Percentiles rank a stretch among this genome's conserved stretches.
Evolutionary conservation across 164 flowering plant genomes (phyloP).

Genomic region (Paratinospora sagittata): DNA sequence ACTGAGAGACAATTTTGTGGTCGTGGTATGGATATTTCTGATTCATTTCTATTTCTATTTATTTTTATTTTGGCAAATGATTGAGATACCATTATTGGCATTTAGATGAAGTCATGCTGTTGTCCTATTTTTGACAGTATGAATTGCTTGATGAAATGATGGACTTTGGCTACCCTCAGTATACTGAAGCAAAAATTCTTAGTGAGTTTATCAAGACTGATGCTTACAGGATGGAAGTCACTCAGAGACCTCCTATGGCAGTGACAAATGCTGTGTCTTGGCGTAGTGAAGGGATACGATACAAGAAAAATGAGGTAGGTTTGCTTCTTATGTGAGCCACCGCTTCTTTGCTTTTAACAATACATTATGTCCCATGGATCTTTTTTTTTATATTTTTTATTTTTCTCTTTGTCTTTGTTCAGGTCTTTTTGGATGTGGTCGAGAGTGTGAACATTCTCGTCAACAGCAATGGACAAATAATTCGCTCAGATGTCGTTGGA

Average conservation of each 20-base stretch:
- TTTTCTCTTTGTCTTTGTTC: conserved; percentile 9
- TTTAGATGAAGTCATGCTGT: conserved; percentile 12
- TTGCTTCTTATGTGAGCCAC: conserved; percentile 1
- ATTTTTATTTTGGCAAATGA: not conserved
- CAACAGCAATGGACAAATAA: conserved; percentile 94
- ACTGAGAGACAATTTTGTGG: conserved; percentile 94
- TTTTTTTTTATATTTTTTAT: not conserved
- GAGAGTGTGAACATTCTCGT: conserved; percentile 98
- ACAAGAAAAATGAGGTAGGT: conserved; percentile 95
- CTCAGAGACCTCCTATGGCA: conserved; percentile 99
- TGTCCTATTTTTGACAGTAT: conserved; percentile 47
- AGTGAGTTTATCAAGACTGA: conserved; percentile 98
- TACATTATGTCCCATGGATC: conserved; percentile 3
- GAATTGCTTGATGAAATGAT: conserved; percentile 98
- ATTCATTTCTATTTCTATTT: conserved; percentile 1
- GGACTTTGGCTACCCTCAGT: conserved; percentile 99
- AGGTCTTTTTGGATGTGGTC: conserved; percentile 98
- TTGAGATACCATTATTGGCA: not conserved
- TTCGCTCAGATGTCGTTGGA: conserved; percentile 95
- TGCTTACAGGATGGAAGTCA: conserved; percentile 98
- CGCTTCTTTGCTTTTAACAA: not conserved
- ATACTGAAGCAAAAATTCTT: conserved; percentile 93
- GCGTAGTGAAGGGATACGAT: conserved; percentile 97
- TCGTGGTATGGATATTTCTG: conserved; percentile 63
- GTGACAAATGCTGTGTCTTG: conserved; percentile 99